Evolutionary conservation across 768 basidiomycete species (phyloP).

Genomic region (Gyrodon lividus): DNA sequence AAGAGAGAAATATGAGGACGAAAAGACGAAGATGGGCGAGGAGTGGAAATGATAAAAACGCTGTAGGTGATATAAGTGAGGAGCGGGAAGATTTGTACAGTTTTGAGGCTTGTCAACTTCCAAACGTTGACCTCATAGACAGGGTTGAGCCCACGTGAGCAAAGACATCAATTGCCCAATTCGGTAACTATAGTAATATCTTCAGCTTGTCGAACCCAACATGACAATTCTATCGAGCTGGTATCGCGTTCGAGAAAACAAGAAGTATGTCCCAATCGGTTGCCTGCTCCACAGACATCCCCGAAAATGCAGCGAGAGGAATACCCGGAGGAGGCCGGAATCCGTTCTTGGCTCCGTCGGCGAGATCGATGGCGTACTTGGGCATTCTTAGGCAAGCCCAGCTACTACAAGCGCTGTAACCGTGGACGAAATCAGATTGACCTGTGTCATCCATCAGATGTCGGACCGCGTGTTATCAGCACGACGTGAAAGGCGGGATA

Average conservation of each 20-base stretch:
- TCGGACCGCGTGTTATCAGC: not conserved
- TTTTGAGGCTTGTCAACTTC: not conserved
- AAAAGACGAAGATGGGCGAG: not conserved
- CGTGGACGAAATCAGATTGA: constrained; percentile 47
- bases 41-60: too few relatives aligned
- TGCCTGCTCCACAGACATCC: not conserved
- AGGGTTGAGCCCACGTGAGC: constrained; percentile 16
- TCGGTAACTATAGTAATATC: constrained; percentile 17
- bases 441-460: constrained; percentile 20
- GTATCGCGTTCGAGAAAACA: not conserved
- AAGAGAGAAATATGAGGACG: not conserved
- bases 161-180: constrained; percentile 19
- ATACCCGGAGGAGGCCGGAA: not conserved
- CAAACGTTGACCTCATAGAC: constrained; percentile 8
- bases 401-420: constrained; percentile 38
- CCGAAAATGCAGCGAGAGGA: not conserved
- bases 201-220: not conserved
- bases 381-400: constrained; percentile 27
- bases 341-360: not conserved
- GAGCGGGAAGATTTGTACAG: not conserved
- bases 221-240: not conserved
- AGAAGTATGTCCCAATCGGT: not conserved
- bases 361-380: not conserved
- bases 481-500: not conserved
- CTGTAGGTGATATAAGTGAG: not conserved